A percentile compares a stretch with the other conserved stretches of the same genome.
Evolutionary conservation across 495 filamentous ascomycete genomes (phyloP).

Genomic region (Glutinoglossum americanum): DNA sequence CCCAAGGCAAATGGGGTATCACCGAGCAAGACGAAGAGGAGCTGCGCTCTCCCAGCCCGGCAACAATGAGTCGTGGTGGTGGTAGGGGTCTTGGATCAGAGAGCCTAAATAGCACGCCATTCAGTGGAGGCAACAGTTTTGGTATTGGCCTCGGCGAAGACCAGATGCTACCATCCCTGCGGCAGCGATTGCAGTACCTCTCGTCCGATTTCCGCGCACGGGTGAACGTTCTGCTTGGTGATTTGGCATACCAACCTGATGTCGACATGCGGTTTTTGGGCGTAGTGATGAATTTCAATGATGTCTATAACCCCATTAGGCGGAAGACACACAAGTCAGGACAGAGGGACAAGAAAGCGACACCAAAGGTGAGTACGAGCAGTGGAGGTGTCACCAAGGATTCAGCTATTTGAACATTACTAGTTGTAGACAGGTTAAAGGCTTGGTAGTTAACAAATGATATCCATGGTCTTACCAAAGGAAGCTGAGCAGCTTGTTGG

Average conservation of each 20-base stretch:
- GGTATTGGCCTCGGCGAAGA: conserved; percentile 25
- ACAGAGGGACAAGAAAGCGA: conserved; percentile 7
- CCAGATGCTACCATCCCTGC: conserved; percentile 52
- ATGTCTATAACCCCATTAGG: conserved; percentile 63
- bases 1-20: conserved; percentile 40
- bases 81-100: conserved; percentile 5
- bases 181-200: conserved; percentile 45
- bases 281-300: conserved; percentile 97
- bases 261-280: conserved; percentile 89
- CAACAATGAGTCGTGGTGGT: neutral
- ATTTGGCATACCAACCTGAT: conserved; percentile 82
- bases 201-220: conserved; percentile 50
- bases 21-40: conserved; percentile 25
- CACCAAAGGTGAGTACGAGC: neutral
- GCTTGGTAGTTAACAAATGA: too few species aligned
- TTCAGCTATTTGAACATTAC: neutral
- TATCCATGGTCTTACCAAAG: too few species aligned
- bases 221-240: conserved; percentile 65
- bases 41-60: conserved; percentile 7
- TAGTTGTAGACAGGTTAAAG: too few species aligned
- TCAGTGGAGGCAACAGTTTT: conserved; percentile 11
- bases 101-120: conserved; percentile 4
- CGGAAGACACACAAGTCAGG: conserved; percentile 20
- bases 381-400: neutral
- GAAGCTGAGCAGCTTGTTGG: too few species aligned